Evolutionary conservation across 345 rosid species (phyloP), one percentile per base, ranked within the genome.

Genomic region (Pugionium dolabratum): DNA sequence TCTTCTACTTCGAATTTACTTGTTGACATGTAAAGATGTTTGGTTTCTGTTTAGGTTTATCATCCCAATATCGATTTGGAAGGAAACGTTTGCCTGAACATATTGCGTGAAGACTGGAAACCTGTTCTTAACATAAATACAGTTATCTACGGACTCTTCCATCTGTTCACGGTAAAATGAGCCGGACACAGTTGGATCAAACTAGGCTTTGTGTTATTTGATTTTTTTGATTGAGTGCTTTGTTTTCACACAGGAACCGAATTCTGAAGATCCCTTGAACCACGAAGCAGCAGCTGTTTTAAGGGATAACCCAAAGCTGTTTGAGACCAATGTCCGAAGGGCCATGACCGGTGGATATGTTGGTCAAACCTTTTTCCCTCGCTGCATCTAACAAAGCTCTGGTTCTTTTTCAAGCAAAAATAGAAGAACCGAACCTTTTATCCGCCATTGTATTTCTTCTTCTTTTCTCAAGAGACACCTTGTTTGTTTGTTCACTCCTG

Each of bases 31-130:
- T 8, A 6, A 9, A 60, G 11, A 46, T 62, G 10, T 34, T 44
- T 31, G 3, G 26, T 62, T 30, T 39, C 45, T 26, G 0, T 52
- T 32, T 39, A 95, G 99, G 89, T 95, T 54, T 87, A 85, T 74
- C 98, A 95, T 82, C 99, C 98, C 0, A 95, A 91, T 77, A 91
- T 95, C n/a, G 97, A 95, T 73, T 79, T 91, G 82, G 99, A 95
- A 79, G 99, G 98, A 72, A 95, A 89, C 58, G 96, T 89, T 54
- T 95, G 98, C 76, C 83, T 95, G 49, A 95, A 95, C 75, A 83
- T 95, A 75, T 77, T 95, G 54, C 83, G 99, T 46, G 97, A 91
- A 80, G 96, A 95, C 64, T 95, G 99, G 99, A 95, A 95, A 72
- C 99, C 96, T 1, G 96, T 95, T 62, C 96, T 95, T 44, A 95